Evolutionary conservation across 2,329 filamentous ascomycete genomes (phyloP).

Genomic region (Orbilia javanica): DNA sequence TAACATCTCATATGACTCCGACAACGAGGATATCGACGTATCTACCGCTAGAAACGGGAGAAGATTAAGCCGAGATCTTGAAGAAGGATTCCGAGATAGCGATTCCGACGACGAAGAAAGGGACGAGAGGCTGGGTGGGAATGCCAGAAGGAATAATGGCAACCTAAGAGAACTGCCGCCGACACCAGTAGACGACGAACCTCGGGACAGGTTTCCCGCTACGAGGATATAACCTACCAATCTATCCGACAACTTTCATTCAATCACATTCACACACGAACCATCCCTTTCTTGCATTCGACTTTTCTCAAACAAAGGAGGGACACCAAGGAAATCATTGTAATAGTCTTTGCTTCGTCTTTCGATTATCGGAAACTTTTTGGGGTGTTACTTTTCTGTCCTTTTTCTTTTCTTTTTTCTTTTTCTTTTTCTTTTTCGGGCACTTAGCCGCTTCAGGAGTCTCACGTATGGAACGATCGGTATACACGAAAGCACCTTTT

Average conservation of each 20-base stretch:
- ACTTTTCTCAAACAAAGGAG: neutral
- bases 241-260: neutral
- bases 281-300: neutral
- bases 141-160: conserved; percentile 26
- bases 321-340: conserved; percentile 10
- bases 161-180: conserved; percentile 47
- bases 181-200: conserved; percentile 48
- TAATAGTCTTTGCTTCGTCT: neutral
- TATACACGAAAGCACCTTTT: conserved; percentile 22
- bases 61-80: conserved; percentile 43
- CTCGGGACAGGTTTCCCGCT: conserved; percentile 39
- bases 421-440: neutral
- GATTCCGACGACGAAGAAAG: conserved; percentile 52
- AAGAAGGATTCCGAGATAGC: conserved; percentile 55
- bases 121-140: conserved; percentile 42
- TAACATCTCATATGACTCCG: conserved; percentile 44
- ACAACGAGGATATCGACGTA: conserved; percentile 46
- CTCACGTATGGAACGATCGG: conserved; percentile 10
- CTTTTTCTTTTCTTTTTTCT: neutral
- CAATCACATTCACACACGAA: neutral
- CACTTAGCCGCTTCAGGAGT: neutral
- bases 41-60: neutral
- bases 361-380: too few relatives aligned
- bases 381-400: too few relatives aligned
- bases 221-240: conserved; percentile 42